Evolutionary conservation across 169 alveolate species (phyloP).

Genomic region (Cryptosporidium sp.): DNA sequence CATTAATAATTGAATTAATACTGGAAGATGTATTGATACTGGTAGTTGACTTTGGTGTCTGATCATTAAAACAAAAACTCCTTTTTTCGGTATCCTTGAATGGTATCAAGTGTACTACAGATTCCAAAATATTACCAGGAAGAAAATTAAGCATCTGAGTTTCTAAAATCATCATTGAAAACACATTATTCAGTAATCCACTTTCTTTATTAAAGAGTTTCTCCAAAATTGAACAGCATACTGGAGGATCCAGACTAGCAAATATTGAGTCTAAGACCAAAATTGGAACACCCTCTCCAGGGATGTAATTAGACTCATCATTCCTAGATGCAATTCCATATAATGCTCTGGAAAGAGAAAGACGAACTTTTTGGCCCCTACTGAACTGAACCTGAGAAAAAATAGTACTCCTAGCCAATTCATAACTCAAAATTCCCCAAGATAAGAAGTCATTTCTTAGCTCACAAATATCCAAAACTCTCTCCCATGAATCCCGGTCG

Average conservation of each 20-base stretch:
- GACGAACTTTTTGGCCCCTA: constrained; percentile 58
- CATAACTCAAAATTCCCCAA: constrained; percentile 49
- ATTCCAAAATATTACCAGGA: constrained; percentile 18
- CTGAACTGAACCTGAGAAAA: constrained; percentile 41
- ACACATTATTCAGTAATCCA: constrained; percentile 39
- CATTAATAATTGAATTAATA: constrained; percentile 28
- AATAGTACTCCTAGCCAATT: constrained; percentile 22
- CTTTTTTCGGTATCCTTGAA: neutral
- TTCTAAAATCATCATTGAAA: constrained; percentile 27
- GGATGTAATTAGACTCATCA: neutral
- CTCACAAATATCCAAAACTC: constrained; percentile 49
- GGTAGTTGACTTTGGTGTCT: neutral
- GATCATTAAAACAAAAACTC: neutral
- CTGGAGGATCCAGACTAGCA: constrained; percentile 57
- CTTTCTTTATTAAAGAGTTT: constrained; percentile 39
- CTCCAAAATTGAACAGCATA: constrained; percentile 31
- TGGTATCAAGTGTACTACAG: constrained; percentile 5
- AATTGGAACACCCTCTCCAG: neutral
- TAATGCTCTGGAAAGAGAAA: constrained; percentile 56
- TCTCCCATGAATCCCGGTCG: constrained; percentile 42
- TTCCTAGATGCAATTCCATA: constrained; percentile 22
- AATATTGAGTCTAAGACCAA: constrained; percentile 61
- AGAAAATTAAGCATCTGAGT: constrained; percentile 44
- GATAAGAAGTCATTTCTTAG: constrained; percentile 35
- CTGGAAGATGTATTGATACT: constrained; percentile 12